Base-by-base conservation (phyloP, 768 basidiomycete species). In the Phylloporus rhodoxanthus region DNA sequence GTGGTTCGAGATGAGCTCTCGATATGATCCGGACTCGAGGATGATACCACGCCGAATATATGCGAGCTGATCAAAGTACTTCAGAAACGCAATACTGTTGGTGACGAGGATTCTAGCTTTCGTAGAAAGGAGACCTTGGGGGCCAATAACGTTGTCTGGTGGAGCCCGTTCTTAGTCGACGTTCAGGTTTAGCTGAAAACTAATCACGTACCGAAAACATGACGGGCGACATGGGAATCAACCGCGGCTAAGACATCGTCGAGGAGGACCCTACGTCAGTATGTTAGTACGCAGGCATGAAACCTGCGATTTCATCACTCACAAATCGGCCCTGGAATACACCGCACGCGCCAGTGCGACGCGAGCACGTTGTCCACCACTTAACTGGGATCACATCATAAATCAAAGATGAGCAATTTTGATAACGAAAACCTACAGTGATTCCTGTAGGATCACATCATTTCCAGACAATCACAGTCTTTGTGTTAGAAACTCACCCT, bases 191-290 rank as follows among this genome's bases (percentile, higher is more conserved):
- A 40, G 23, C 15, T 8, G 13, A 20, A 23, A 28, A 10, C 28
- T 28, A 10, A 54, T 30, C 8, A 7, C 51, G 8, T 57, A 86
- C 87, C 85, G 55, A 91, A 92, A 13, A 93, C 74, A 63, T 93
- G 91, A 4, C 86, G 80, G 13, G 87, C 88, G 32, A 91, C 90
- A 65, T 91, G 89, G n/a, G 85, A 81, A 58, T 90, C 88, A 5
- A 90, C 83, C 13, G 86, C 86, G 25, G 89, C 85, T 29, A 97
- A 76, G 36, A 91, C 91, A 54, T 98, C 94, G 57, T 97, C 95
- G 6, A 97, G 75, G 2, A 97, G 76, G 41, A 87, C 72, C 29
- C 84, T 86, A 50, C 11, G 3, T 2, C 4, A 1, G 33, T 5
- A 20, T 13, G 38, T 57, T 38, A 59, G 34, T 5, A 48, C 39